Base-by-base conservation (phyloP, 106 monocot species). In the Platanthera zijinensis region DNA sequence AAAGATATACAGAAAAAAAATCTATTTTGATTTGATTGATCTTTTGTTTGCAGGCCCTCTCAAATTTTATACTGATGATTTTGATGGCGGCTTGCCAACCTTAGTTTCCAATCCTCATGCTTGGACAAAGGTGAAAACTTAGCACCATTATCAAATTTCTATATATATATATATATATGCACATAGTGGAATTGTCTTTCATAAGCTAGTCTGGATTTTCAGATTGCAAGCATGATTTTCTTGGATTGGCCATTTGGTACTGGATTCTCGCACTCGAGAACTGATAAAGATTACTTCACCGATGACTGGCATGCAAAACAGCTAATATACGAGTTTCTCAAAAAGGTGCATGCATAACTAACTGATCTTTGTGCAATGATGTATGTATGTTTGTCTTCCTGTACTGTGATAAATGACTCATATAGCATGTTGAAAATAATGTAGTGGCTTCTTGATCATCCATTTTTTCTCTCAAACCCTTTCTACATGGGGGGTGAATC, bases 401-500 rank as follows among this genome's bases (percentile, higher is more conserved):
- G 39, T 66, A 13, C 12, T 66, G 32, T 0, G 9, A 59, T 14
- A 14, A 59, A 3, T 59, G 1, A 59, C 32, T 21, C 19, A 8
- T 17, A 30, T 17, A 30, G 4, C 3, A 66, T 66, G 11, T 4
- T 66, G 7, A 9, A 9, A 30, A 15, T 4, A 30, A 10, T 30
- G 7, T 66, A 66, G 66, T 66, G 66, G 66, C 12, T 66, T 66
- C 18, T 32, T 66, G 66, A 66, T 13, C 66, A 66, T 66, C 10
- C 32, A 66, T 30, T 12, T 32, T 66, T 66, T 19, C 32, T 66
- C 66, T 66, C 32, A 19, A 66, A 66, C 32, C 66, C 66, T 2
- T 32, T 66, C 32, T 66, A 66, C 32, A 12, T 32, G 25, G 66
- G n/a, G 66, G 66, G 66, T 2, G 66, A 66, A 10, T 66, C 66